Base-by-base conservation (phyloP, 176 grass and related monocot genomes). In the Aechmea fasciata region DNA sequence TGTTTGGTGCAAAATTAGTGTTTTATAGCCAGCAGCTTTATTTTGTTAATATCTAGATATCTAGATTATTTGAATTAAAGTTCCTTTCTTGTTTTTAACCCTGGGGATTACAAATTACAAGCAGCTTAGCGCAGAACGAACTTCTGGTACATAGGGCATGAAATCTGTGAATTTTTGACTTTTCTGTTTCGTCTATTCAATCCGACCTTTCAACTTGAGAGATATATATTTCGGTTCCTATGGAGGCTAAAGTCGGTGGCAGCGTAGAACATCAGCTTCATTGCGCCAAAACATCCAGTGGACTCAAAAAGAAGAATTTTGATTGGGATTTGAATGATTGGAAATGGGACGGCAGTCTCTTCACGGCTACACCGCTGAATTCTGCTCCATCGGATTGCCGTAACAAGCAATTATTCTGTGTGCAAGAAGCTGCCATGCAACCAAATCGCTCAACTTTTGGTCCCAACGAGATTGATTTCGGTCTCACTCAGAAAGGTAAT, bases 301-400 rank as follows among this genome's bases (percentile, higher is more conserved):
- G 29, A 50, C 12, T 69, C 53, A 75, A 59, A 11, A 80, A 79
- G 64, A 87, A 62, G 77, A 65, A 57, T 57, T 77, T 74, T 13
- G 77, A 87, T 10, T 87, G 85, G 85, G 69, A 83, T 57, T 52
- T 87, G 81, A 80, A 83, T 47, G 81, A 87, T 63, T 83, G 81
- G 81, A 87, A 73, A 41, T 87, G 85, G 85, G 81, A 87, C 47
- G 2, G 47, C 26, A 69, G 77, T 65, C 65, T 83, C 9, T 87
- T 87, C 77, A 65, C 80, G 23, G 88, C 84, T 51, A 84, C 67
- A 11, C 71, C 81, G 2, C 57, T 66, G 22, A 63, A 48, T 52
- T 12, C 53, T 2, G 29, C 22, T 13, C 75, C 84, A 9, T 57
- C 59, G 0, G 75, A 11, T 49, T 74, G 78, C 49, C 10, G 71